phyloP scores from a whole-genome alignment of 2,329 filamentous ascomycete genomes.

The Iodosphaeria phyllophila region DNA sequence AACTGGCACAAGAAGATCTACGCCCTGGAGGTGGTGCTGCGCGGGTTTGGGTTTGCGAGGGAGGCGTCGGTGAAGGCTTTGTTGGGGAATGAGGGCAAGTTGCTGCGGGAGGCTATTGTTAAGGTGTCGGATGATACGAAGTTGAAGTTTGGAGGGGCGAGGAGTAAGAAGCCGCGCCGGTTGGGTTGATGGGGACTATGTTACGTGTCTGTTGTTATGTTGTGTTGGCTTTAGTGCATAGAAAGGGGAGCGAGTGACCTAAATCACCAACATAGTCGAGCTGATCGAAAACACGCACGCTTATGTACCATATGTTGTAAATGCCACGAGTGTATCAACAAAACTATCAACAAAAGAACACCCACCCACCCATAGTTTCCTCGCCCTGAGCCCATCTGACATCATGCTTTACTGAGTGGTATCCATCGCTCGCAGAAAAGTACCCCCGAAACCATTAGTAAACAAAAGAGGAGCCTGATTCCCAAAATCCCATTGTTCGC shows the following conservation, averaged over 20 bases:
- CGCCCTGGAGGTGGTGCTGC: constrained; percentile 59
- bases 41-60: constrained; percentile 72
- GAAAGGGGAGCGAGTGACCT: too few species aligned
- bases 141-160: constrained; percentile 88
- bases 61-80: constrained; percentile 84
- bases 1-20: constrained; percentile 61
- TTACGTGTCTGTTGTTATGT: too few species aligned
- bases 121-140: constrained; percentile 73
- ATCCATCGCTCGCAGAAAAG: too few species aligned
- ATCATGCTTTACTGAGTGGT: too few species aligned
- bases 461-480: too few species aligned
- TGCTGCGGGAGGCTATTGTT: constrained; percentile 55
- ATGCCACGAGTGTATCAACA: constrained; percentile 4
- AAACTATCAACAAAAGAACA: constrained; percentile 9
- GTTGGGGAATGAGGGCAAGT: constrained; percentile 65
- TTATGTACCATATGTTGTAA: constrained; percentile 10
- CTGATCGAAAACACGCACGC: too few species aligned
- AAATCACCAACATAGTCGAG: too few species aligned
- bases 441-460: too few species aligned
- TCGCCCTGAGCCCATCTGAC: too few species aligned
- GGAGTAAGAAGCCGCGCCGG: constrained; percentile 69
- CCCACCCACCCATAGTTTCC: too few species aligned
- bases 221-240: too few species aligned
- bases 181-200: constrained; percentile 28
- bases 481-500: too few species aligned